Conservation (phyloP, 495 filamentous ascomycete species). For the Neurospora tetraspora region DNA sequence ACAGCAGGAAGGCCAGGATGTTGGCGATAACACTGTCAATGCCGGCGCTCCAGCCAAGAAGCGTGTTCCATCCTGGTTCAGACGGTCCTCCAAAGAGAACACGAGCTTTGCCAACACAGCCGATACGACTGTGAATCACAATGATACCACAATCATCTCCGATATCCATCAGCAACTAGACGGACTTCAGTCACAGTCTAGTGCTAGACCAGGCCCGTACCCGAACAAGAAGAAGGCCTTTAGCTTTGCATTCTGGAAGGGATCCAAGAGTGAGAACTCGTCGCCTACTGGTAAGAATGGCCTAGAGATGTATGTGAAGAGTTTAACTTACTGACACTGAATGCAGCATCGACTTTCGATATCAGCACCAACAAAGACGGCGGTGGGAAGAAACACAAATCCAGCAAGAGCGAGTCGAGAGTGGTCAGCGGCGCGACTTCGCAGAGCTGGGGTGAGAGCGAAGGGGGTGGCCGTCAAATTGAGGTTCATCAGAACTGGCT, state of each 20-base stretch:
- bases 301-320: neutral
- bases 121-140: conserved; percentile 2
- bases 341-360: conserved; percentile 5
- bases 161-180: neutral
- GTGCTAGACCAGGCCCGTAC: neutral
- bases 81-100: conserved; percentile 38
- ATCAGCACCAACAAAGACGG: neutral
- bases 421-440: neutral
- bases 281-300: conserved; percentile 26
- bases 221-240: conserved; percentile 38
- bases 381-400: conserved; percentile 2
- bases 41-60: conserved; percentile 22
- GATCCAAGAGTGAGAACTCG: conserved; percentile 27
- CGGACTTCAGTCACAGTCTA: neutral
- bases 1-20: neutral
- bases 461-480: conserved; percentile 30
- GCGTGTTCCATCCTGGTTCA: conserved; percentile 62
- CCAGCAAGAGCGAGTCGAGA: conserved; percentile 2
- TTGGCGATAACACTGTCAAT: neutral
- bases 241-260: conserved; percentile 36
- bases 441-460: conserved; percentile 15
- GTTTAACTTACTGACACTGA: neutral
- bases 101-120: conserved; percentile 9
- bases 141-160: neutral
- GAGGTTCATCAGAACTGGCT: conserved; percentile 72